These are phyloP conservation scores for Hibiscus tridactylites DNA, from an alignment of 345 rosid species.

Conservation along the genomic window DNA sequence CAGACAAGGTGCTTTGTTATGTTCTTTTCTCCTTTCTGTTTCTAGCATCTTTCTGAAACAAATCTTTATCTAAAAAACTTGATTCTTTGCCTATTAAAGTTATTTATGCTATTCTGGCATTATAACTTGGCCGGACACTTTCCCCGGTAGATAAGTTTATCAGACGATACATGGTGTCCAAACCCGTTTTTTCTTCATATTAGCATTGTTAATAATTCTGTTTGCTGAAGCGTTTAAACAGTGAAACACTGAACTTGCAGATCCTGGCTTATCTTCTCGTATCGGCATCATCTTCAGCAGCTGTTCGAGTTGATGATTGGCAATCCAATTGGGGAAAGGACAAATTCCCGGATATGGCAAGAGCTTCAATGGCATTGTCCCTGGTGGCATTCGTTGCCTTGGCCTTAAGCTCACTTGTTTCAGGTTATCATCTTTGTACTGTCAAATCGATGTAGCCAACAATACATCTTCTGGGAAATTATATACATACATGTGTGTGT, in stretches of 20 bases:
- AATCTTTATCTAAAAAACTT: background rate
- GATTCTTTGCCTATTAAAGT: background rate
- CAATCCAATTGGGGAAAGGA: constrained; percentile 75
- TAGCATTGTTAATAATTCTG: background rate
- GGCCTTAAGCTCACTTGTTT: constrained; percentile 59
- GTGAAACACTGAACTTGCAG: constrained; percentile 26
- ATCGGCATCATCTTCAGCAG: constrained; percentile 80
- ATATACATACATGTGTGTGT: background rate
- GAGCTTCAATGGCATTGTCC: constrained; percentile 56
- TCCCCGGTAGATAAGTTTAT: background rate
- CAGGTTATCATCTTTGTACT: constrained; percentile 58
- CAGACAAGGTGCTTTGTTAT: background rate
- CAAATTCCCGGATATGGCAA: constrained; percentile 76
- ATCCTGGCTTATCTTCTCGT: constrained; percentile 68
- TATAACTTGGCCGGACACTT: background rate
- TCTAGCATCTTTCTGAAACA: background rate
- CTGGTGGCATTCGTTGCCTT: constrained; percentile 57
- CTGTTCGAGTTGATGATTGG: constrained; percentile 79
- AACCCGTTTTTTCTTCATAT: background rate
- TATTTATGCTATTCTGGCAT: background rate
- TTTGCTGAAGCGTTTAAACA: background rate
- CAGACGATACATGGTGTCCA: background rate
- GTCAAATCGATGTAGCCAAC: constrained; percentile 26
- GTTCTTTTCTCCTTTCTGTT: background rate
- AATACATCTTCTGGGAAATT: background rate